phyloP scores from a whole-genome alignment of 2,329 filamentous ascomycete species.

The Lojkania enalia region DNA sequence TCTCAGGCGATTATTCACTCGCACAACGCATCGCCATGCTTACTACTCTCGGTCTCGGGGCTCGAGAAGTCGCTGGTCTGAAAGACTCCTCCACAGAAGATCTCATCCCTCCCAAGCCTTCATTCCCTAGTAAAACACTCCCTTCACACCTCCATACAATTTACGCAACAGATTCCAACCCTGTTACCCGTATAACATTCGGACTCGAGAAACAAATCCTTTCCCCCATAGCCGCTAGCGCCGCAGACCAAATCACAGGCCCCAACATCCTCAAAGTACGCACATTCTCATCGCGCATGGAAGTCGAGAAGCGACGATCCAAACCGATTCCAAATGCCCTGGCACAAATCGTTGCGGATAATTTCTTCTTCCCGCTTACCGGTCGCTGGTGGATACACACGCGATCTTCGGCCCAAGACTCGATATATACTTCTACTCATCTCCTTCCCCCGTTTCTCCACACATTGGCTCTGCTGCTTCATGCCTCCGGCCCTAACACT shows the following conservation, averaged over 20 bases:
- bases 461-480: conserved; percentile 79
- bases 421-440: conserved; percentile 72
- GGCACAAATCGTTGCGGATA: conserved; percentile 71
- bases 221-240: conserved; percentile 76
- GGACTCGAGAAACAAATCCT: conserved; percentile 73
- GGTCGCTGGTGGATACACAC: conserved; percentile 73
- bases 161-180: conserved; percentile 61
- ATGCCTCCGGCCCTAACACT: conserved; percentile 80
- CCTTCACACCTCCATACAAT: conserved; percentile 73
- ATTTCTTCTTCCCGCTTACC: conserved; percentile 85
- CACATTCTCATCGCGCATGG: conserved; percentile 80
- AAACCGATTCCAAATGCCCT: conserved; percentile 74
- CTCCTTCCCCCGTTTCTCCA: conserved; percentile 81
- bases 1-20: conserved; percentile 88
- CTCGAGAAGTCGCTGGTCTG: conserved; percentile 81
- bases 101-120: conserved; percentile 42
- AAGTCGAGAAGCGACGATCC: conserved; percentile 62
- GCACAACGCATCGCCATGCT: conserved; percentile 81
- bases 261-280: conserved; percentile 86
- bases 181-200: conserved; percentile 69
- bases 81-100: conserved; percentile 58
- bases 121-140: conserved; percentile 81
- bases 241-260: conserved; percentile 77
- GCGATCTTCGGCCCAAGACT: conserved; percentile 52
- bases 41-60: conserved; percentile 77